Conservation (phyloP, 2,329 filamentous ascomycete genomes). For the Calonectria pteridis region DNA sequence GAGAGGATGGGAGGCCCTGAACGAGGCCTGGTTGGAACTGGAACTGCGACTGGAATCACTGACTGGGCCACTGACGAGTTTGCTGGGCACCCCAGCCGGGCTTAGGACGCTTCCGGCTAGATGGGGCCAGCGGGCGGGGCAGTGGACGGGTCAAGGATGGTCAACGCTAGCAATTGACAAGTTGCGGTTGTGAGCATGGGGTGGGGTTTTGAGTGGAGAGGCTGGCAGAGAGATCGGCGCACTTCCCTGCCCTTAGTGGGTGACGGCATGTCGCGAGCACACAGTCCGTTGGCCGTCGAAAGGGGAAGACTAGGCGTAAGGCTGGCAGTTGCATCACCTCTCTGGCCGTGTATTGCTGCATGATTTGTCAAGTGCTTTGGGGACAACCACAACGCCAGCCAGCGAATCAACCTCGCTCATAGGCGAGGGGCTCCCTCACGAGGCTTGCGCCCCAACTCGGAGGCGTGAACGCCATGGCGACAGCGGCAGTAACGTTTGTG, state of each 20-base stretch:
- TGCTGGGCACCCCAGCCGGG: slow-evolving; percentile 34
- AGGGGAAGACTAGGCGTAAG: slow-evolving; percentile 8
- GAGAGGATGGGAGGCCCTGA: slow-evolving; percentile 10
- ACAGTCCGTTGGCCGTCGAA: slow-evolving; percentile 6
- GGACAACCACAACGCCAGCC: neutral
- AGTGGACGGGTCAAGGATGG: slow-evolving; percentile 21
- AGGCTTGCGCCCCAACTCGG: neutral
- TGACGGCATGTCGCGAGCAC: slow-evolving; percentile 6
- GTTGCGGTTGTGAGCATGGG: slow-evolving; percentile 21
- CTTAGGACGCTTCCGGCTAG: slow-evolving; percentile 41
- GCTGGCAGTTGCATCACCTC: slow-evolving; percentile 5
- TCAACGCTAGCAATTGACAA: slow-evolving; percentile 35
- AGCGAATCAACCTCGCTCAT: neutral
- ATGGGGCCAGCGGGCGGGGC: slow-evolving; percentile 18
- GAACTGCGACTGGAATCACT: slow-evolving; percentile 4
- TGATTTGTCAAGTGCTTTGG: neutral
- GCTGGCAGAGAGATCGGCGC: slow-evolving; percentile 22
- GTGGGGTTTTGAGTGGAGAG: slow-evolving; percentile 6
- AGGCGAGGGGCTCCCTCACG: neutral
- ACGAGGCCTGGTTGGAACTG: neutral
- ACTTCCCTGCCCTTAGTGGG: slow-evolving; percentile 1
- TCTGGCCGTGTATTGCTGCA: neutral
- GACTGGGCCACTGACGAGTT: slow-evolving; percentile 21
- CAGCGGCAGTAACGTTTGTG: slow-evolving; percentile 13
- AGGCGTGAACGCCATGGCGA: slow-evolving; percentile 16